Evolutionary conservation across 495 filamentous ascomycete species (phyloP), one percentile per base, ranked within the genome.

Genomic region (Xylaria grammica): DNA sequence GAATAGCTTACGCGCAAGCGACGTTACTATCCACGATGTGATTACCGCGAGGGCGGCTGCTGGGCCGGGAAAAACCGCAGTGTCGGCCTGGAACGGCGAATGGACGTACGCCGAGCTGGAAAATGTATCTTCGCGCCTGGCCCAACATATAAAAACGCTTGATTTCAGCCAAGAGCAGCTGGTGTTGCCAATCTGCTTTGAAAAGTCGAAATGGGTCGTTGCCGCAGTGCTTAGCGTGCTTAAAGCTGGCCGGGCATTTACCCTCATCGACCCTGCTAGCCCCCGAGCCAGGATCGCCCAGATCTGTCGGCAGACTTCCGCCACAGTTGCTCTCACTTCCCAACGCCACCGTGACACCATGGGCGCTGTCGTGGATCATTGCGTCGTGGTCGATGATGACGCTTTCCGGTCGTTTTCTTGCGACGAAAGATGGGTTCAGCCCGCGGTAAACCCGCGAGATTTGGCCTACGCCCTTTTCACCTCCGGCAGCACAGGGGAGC

Each of bases 251-350:
- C 78, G 68, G 5, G 78, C 67, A 24, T 78, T 72, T 63, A 85
- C 87, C 19, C 83, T 84, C 5, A 70, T 89, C n/a, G 85, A 89
- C 40, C 83, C 86, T 8, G 74, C 77, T 2, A 85, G 88, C 62
- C 87, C 86, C 22, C 77, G 71, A 13, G 76, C 78, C 50, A 81
- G 87, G 13, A 64, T 85, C 29, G 72, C 54, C 24, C 65, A 67
- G 13, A 75, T 76, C 60, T 61, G 72, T 11, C 42, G 20, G 20
- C 62, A 75, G 24, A 67, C 59, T 46, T 53, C 50, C 8, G 65
- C 69, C 32, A 55, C n/a, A 52, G 22, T 62, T 19, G 38, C 50
- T 30, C 50, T 62, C 30, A 62, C 60, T 15, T 62, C 60, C 7
- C 15, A 49, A 44, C 32, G 30, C 27, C 32, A 62, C 26, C n/a